Percentiles rank a stretch among this genome's conserved stretches.
phyloP scores from a whole-genome alignment of 805 yeast species.

The Myxozyma lipomycoides region DNA sequence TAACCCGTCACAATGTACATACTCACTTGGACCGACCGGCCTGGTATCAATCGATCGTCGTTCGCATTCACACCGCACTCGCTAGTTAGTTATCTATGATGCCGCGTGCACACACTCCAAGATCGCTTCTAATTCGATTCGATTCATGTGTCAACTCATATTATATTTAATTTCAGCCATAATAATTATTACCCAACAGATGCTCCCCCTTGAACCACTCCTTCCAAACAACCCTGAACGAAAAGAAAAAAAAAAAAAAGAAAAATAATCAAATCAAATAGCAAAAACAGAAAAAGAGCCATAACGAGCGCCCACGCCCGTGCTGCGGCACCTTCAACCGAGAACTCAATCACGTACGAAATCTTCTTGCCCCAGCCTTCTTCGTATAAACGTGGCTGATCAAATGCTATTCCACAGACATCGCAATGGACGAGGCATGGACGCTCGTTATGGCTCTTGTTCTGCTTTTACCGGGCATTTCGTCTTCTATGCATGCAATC shows the following conservation, averaged over 20 bases:
- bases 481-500: background rate
- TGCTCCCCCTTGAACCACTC: background rate
- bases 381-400: conserved; percentile 71
- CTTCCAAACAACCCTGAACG: background rate
- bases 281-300: background rate
- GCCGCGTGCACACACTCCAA: too few relatives aligned
- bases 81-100: too few relatives aligned
- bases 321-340: conserved; percentile 52
- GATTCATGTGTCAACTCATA: too few relatives aligned
- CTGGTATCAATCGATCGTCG: too few relatives aligned
- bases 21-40: too few relatives aligned
- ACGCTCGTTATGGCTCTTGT: too few relatives aligned
- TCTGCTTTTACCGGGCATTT: too few relatives aligned
- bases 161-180: too few relatives aligned
- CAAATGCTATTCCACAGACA: conserved; percentile 81
- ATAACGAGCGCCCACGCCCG: too few relatives aligned
- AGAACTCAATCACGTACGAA: conserved; percentile 79
- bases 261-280: background rate
- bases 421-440: conserved; percentile 84
- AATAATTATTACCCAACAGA: background rate
- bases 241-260: background rate
- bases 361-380: conserved; percentile 90
- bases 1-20: too few relatives aligned
- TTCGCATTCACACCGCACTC: too few relatives aligned
- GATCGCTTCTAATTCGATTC: too few relatives aligned